These are phyloP conservation scores for Solanum sejunctum DNA, from an alignment of 257 asterid genomes.

Conservation along the genomic window DNA sequence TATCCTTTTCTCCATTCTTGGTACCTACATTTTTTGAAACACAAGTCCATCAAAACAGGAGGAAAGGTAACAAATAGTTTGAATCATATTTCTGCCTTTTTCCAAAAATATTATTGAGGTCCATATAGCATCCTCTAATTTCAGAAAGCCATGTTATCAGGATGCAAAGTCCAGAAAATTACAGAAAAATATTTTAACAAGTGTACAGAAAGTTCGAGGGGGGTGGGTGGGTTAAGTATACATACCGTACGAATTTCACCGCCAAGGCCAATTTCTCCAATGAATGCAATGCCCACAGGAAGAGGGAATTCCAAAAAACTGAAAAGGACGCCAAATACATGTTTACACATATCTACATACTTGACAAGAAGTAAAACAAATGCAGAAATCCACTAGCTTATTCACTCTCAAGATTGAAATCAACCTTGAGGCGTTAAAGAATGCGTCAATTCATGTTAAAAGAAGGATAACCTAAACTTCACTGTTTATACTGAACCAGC, in stretches of 20 bases:
- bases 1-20: slow-evolving; percentile 75
- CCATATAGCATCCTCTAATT: too few species aligned
- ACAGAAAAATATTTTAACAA: neutral
- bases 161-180: neutral
- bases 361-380: neutral
- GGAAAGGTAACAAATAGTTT: neutral
- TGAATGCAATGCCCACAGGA: slow-evolving; percentile 74
- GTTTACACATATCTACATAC: neutral
- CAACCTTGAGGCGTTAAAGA: neutral
- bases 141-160: neutral
- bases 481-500: neutral
- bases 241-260: slow-evolving; percentile 84
- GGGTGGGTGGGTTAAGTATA: neutral
- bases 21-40: slow-evolving; percentile 30
- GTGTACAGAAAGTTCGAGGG: neutral
- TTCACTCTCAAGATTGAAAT: neutral
- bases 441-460: neutral
- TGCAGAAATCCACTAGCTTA: neutral
- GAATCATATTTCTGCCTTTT: neutral
- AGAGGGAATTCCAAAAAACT: slow-evolving; percentile 91
- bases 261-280: slow-evolving; percentile 86
- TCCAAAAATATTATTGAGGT: too few species aligned
- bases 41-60: neutral
- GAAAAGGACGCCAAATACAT: slow-evolving; percentile 8
- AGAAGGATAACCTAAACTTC: neutral